A percentile compares a stretch with the other conserved stretches of the same genome.
Evolutionary conservation across 176 grass and related monocot species (phyloP).

Genomic region (Oryza glaberrima): DNA sequence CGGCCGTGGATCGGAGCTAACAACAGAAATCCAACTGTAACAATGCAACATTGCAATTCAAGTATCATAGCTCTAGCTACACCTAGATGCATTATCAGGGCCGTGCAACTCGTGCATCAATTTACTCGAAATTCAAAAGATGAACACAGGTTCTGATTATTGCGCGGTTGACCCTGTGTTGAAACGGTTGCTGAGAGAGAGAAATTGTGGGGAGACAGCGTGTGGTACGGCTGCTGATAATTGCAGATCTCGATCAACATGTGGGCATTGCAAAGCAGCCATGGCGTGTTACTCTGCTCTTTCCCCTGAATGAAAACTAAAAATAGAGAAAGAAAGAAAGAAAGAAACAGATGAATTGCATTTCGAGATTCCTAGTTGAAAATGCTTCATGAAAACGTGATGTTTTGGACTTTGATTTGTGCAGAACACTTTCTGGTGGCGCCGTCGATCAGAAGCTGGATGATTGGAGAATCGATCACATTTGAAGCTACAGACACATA

Average conservation of each 20-base stretch:
- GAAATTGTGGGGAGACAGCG: background rate
- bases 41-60: background rate
- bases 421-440: background rate
- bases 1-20: background rate
- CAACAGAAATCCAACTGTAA: background rate
- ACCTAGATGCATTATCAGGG: background rate
- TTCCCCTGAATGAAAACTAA: background rate
- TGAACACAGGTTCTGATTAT: background rate
- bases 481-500: constrained; percentile 1
- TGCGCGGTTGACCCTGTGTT: background rate
- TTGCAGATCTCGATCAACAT: background rate
- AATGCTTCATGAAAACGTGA: background rate
- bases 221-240: background rate
- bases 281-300: background rate
- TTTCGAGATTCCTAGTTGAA: background rate
- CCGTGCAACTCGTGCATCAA: background rate
- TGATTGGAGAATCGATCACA: background rate
- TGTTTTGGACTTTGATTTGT: background rate
- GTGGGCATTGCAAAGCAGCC: background rate
- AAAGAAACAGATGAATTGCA: background rate
- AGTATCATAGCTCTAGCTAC: background rate
- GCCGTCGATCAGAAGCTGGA: background rate
- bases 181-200: background rate
- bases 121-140: background rate
- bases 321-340: no score